Conservation (phyloP, 495 filamentous ascomycete genomes). For the Podospora bellae-mahoneyi region DNA sequence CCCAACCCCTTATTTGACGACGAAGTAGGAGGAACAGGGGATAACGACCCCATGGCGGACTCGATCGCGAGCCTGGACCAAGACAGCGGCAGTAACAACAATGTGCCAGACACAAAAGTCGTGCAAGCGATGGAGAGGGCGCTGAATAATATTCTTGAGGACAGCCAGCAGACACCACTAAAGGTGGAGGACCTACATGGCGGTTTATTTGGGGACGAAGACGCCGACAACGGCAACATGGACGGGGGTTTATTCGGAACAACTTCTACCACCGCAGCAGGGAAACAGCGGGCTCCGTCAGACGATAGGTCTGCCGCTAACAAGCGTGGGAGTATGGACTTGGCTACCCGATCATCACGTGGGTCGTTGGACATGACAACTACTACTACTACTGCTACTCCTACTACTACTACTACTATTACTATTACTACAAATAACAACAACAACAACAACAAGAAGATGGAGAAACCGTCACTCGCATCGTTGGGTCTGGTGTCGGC, state of each 20-base stretch:
- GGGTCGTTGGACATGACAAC: constrained; percentile 52
- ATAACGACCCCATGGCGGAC: constrained; percentile 50
- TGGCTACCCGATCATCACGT: constrained; percentile 34
- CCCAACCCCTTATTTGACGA: constrained; percentile 52
- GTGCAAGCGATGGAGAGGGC: constrained; percentile 94
- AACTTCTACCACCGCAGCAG: not conserved
- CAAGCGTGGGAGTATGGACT: not conserved
- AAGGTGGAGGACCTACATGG: constrained; percentile 60
- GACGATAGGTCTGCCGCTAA: not conserved
- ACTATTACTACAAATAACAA: no score
- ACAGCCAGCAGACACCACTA: constrained; percentile 47
- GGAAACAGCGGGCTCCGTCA: not conserved
- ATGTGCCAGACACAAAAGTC: constrained; percentile 53
- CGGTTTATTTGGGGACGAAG: constrained; percentile 52
- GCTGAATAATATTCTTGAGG: constrained; percentile 90
- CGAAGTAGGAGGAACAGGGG: constrained; percentile 49
- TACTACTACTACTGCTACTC: not conserved
- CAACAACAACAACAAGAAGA: constrained; percentile 43
- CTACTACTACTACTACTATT: no score
- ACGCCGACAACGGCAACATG: constrained; percentile 39
- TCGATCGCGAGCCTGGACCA: constrained; percentile 55
- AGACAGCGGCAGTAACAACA: constrained; percentile 32
- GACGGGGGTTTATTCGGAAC: constrained; percentile 4
- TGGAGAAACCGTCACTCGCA: constrained; percentile 77
- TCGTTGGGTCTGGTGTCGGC: constrained; percentile 85